Percentiles rank a stretch among this genome's conserved stretches.
These are phyloP conservation scores for Trichocladium uniseriatum DNA, from an alignment of 495 filamentous ascomycete species.

Conservation along the genomic window DNA sequence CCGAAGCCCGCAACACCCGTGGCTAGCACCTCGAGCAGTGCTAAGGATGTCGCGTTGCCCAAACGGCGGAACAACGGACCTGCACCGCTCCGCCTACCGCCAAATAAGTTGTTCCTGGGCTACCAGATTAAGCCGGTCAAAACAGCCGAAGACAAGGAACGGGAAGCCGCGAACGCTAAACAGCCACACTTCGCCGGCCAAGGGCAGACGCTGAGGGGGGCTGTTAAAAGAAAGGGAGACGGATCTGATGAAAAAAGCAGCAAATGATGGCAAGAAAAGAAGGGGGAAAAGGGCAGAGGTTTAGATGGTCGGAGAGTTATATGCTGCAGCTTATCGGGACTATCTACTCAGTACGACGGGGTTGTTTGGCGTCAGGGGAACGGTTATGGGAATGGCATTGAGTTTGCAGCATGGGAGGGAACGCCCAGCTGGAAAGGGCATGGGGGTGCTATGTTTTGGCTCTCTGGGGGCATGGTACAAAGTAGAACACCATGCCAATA, in stretches of 20 bases:
- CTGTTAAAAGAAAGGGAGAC: slow-evolving; percentile 47
- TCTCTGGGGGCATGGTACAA: no score
- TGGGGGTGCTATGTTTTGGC: no score
- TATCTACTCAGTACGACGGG: no score
- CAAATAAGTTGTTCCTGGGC: slow-evolving; percentile 90
- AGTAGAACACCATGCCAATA: no score
- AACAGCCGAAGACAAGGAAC: slow-evolving; percentile 64
- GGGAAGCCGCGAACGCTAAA: slow-evolving; percentile 49
- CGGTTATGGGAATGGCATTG: no score
- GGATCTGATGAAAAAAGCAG: slow-evolving; percentile 27
- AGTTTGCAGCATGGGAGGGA: no score
- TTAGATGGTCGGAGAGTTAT: no score
- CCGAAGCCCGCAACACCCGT: slow-evolving; percentile 76
- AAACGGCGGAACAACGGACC: slow-evolving; percentile 61
- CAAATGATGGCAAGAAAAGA: slow-evolving; percentile 24
- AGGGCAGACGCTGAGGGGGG: slow-evolving; percentile 74
- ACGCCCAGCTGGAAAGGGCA: no score
- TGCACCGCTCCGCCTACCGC: slow-evolving; percentile 74
- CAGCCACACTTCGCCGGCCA: slow-evolving; percentile 77
- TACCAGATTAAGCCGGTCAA: slow-evolving; percentile 84
- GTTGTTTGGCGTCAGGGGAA: no score
- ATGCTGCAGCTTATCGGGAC: no score
- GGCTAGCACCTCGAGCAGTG: slow-evolving; percentile 56
- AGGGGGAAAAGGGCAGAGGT: neutral
- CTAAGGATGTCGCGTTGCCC: slow-evolving; percentile 29